Base-by-base conservation (phyloP, 768 basidiomycete species). In the Terana coerulea region DNA sequence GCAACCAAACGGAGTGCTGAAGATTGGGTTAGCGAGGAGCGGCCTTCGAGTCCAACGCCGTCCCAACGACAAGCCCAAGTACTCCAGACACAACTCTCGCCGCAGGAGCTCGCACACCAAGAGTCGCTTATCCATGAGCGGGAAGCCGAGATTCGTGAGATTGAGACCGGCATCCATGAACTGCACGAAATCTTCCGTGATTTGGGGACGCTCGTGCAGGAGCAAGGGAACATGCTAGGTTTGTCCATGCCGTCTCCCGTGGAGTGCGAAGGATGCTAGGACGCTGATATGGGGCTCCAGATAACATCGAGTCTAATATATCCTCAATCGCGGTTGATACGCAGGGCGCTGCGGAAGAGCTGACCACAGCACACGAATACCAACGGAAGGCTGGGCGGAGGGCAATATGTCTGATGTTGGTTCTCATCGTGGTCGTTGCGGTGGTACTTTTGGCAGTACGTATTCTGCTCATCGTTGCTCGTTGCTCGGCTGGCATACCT, bases 181-280 rank as follows among this genome's bases (percentile, higher is more conserved):
- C 70, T 99, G 40, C 81, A 90, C 24, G 92, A 98, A 69, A 98
- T 99, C 63, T 98, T 99, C 77, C 82, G 90, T 44, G 95, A 98
- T 69, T 72, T 99, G 40, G 95, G 95, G 37, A 95, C 93, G 14
- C 76, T 99, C 40, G 95, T 99, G 1, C 82, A 84, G 53, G 91
- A 98, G 65, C 97, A 99, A 67, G 95, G 95, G 11, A 81, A 82
- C 45, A 91, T 98, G 89, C 73, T 99, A 47, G 95, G 95, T 95
- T 57, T 46, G 86, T 42, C n/a, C 33, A 5, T 21, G 9, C 41
- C 40, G 30, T 8, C 29, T 15, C 22, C 29, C 14, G 3, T 3
- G n/a, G n/a, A n/a, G n/a, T n/a, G n/a, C n/a, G n/a, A n/a, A n/a
- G n/a, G n/a, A n/a, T n/a, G 3, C 11, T 10, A 3, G 26, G 21